Evolutionary conservation across 371 early-diverging fungal species (phyloP).

Genomic region (Haplosporangium sp.): DNA sequence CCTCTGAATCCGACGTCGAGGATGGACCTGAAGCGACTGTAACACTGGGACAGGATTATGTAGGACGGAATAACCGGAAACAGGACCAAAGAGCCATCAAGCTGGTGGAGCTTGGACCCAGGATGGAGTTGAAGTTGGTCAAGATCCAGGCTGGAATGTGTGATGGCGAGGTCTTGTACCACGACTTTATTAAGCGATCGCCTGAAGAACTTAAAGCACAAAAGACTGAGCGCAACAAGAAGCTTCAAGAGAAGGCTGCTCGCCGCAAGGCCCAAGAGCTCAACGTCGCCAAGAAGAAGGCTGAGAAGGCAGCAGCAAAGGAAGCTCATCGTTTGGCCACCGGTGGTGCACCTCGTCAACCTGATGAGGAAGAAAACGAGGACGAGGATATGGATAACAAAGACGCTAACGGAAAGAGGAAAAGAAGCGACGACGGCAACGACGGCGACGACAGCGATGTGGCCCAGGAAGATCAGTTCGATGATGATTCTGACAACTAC

Average conservation of each 20-base stretch:
- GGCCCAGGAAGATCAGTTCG: constrained; percentile 15
- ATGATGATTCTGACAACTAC: constrained; percentile 40
- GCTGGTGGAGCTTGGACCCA: constrained; percentile 92
- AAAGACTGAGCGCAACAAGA: constrained; percentile 65
- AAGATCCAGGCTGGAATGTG: constrained; percentile 95
- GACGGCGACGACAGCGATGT: constrained; percentile 24
- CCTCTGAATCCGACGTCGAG: constrained; percentile 94
- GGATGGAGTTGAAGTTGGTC: constrained; percentile 86
- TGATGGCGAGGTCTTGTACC: constrained; percentile 93
- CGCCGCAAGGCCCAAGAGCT: constrained; percentile 83
- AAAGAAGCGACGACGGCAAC: constrained; percentile 26
- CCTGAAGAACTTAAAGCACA: constrained; percentile 74
- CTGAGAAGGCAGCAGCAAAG: constrained; percentile 61
- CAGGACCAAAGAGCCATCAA: constrained; percentile 89
- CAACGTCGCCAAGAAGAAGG: constrained; percentile 85
- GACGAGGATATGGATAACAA: constrained; percentile 58
- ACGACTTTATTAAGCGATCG: constrained; percentile 77
- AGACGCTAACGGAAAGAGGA: constrained; percentile 57
- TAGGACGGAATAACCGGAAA: constrained; percentile 78
- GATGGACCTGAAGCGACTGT: constrained; percentile 85
- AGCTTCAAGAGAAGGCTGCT: constrained; percentile 69
- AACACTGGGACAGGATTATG: constrained; percentile 82
- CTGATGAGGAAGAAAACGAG: constrained; percentile 58
- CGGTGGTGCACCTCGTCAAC: constrained; percentile 56
- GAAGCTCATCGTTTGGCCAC: constrained; percentile 44